A percentile compares a stretch with the other conserved stretches of the same genome.
Conservation (phyloP, 495 filamentous ascomycete genomes). For the Glarea lozoyensis region DNA sequence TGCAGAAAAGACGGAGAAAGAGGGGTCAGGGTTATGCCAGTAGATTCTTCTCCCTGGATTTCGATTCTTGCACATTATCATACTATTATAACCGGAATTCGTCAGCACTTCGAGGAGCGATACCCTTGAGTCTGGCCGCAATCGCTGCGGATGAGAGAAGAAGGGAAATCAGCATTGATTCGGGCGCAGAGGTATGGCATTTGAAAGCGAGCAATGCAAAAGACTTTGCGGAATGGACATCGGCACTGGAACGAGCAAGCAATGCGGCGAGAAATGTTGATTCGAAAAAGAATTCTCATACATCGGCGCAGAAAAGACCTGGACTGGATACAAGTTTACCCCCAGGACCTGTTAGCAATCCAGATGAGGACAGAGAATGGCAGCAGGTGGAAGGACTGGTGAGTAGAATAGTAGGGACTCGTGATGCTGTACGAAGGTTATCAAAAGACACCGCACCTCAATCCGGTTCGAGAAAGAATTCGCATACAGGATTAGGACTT, state of each 20-base stretch:
- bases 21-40: conserved; percentile 87
- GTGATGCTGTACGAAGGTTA: conserved; percentile 77
- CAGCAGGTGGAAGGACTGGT: conserved; percentile 72
- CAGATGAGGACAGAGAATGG: conserved; percentile 75
- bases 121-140: conserved; percentile 83
- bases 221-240: conserved; percentile 82
- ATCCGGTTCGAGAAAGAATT: conserved; percentile 4
- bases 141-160: conserved; percentile 79
- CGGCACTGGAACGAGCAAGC: conserved; percentile 73
- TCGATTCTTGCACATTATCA: conserved; percentile 78
- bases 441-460: conserved; percentile 68
- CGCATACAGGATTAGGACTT: conserved; percentile 9
- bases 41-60: conserved; percentile 92
- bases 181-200: conserved; percentile 95
- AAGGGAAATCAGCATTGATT: conserved; percentile 92
- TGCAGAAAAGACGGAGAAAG: conserved; percentile 87
- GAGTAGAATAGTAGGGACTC: conserved; percentile 71
- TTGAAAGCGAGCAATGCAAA: conserved; percentile 70
- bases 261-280: conserved; percentile 35
- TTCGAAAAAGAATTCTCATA: conserved; percentile 1
- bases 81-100: conserved; percentile 94
- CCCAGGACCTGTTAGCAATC: conserved; percentile 1
- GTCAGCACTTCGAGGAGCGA: conserved; percentile 79
- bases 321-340: conserved; percentile 11
- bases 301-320: conserved; percentile 1